Conservation (phyloP, 2,329 filamentous ascomycete species). For the Diaporthe ilicicola region DNA sequence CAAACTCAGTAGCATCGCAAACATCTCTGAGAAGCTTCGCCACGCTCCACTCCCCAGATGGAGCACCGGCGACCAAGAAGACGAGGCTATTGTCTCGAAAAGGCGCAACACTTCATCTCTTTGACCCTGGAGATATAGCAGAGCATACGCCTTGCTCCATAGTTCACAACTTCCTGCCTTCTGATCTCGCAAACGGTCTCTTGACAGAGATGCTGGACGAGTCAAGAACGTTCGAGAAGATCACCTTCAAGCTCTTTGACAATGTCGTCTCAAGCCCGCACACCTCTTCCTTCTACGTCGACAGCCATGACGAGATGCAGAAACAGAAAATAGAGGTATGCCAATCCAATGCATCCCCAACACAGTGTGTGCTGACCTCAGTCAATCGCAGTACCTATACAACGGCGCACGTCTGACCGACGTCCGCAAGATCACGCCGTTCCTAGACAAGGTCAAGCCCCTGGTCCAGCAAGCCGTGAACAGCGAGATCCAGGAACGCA, state of each 20-base stretch:
- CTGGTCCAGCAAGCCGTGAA: conserved; percentile 82
- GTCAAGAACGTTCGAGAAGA: conserved; percentile 72
- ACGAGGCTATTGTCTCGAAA: conserved; percentile 70
- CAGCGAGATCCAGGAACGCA: conserved; percentile 75
- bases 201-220: conserved; percentile 80
- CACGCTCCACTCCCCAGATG: conserved; percentile 13
- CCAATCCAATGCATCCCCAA: no score
- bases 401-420: conserved; percentile 81
- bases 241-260: conserved; percentile 87
- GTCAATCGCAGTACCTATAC: conserved; percentile 70
- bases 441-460: conserved; percentile 74
- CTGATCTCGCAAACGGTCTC: conserved; percentile 75
- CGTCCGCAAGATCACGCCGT: conserved; percentile 78
- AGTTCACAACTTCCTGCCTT: conserved; percentile 87
- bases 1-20: conserved; percentile 49
- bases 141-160: conserved; percentile 89
- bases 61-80: conserved; percentile 48
- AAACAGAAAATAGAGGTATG: conserved; percentile 71
- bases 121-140: conserved; percentile 81
- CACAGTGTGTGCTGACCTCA: neutral
- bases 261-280: conserved; percentile 87
- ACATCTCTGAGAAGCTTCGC: conserved; percentile 68
- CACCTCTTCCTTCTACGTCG: conserved; percentile 84
- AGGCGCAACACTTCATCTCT: conserved; percentile 85
- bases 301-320: conserved; percentile 73